phyloP scores from a whole-genome alignment of 192 early-diverging fungal genomes.

The Podochytrium sp. region DNA sequence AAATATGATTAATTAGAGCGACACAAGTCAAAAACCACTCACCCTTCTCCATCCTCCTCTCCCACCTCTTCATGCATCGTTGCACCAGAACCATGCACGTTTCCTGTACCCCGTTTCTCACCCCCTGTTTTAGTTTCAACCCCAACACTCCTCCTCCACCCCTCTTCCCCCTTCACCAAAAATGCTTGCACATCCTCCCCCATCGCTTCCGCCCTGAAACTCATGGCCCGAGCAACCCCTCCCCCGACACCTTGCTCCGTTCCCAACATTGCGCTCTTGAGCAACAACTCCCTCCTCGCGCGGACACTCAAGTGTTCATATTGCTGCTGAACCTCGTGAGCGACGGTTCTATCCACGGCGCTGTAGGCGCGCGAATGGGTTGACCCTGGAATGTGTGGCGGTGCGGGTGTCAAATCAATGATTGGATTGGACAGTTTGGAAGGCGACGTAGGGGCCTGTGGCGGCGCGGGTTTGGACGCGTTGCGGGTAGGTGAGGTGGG shows the following conservation, averaged over 20 bases:
- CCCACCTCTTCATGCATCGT: conserved; percentile 26
- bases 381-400: no score
- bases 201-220: neutral
- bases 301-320: neutral
- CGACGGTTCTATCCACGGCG: no score
- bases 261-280: neutral
- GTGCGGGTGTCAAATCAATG: no score
- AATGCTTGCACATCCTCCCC: neutral
- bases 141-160: neutral
- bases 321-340: no score
- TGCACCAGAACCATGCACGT: neutral
- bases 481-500: no score
- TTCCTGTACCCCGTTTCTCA: neutral
- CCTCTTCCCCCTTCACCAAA: no score
- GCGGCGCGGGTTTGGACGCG: no score
- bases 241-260: neutral
- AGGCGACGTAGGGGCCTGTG: no score
- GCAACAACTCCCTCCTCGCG: neutral
- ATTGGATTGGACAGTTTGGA: no score
- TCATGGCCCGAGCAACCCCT: neutral
- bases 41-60: conserved; percentile 7
- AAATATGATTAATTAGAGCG: neutral
- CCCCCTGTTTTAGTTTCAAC: neutral
- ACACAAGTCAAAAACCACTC: neutral
- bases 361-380: no score